Conservation (phyloP, 164 flowering plant species). For the Nymphaea colorata region DNA sequence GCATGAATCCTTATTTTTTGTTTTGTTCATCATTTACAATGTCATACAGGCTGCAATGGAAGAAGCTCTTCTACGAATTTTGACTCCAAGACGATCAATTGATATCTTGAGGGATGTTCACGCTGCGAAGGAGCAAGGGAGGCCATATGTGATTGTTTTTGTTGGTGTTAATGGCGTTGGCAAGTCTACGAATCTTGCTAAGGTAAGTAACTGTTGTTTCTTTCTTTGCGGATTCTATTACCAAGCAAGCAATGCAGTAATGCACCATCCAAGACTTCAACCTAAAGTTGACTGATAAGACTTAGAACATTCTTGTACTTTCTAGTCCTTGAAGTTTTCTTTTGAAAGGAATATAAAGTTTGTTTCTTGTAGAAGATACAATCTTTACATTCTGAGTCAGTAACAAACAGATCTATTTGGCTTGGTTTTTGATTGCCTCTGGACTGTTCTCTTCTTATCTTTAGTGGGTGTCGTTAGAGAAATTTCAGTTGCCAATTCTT, state of each 20-base stretch:
- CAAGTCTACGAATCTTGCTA: conserved; percentile 94
- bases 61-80: conserved; percentile 90
- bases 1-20: no score
- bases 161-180: conserved; percentile 99
- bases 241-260: no score
- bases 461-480: no score
- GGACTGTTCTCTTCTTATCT: no score
- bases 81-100: conserved; percentile 92
- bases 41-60: conserved; percentile 85
- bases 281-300: no score
- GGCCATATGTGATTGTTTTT: conserved; percentile 91
- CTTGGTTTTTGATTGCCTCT: neutral
- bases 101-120: conserved; percentile 94
- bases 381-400: neutral
- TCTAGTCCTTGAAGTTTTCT: no score
- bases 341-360: no score
- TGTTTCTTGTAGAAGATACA: no score
- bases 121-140: conserved; percentile 83
- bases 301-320: no score
- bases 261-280: no score
- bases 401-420: neutral
- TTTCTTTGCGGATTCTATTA: neutral
- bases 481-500: no score
- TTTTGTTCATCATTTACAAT: neutral
- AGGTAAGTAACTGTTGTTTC: conserved; percentile 25